A percentile compares a stretch with the other conserved stretches of the same genome.
Evolutionary conservation across 2,329 filamentous ascomycete species (phyloP).

Genomic region (Ceratocystis huliohia): DNA sequence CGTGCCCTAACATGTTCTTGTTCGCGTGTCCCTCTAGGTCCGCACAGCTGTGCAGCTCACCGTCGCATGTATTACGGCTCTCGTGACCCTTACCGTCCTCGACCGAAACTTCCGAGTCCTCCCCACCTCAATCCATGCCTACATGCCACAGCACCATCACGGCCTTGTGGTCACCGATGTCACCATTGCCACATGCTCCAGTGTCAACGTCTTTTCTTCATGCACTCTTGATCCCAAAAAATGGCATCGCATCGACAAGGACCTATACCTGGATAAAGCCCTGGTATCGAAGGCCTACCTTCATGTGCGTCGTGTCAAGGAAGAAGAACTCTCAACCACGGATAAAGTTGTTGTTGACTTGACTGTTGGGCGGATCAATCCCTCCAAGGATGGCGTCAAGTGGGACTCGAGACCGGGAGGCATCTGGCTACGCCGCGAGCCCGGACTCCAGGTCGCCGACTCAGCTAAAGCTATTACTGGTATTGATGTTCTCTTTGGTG

Average conservation of each 20-base stretch:
- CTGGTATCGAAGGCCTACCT: conserved; percentile 70
- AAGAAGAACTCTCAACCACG: conserved; percentile 62
- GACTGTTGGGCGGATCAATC: conserved; percentile 59
- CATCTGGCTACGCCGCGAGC: conserved; percentile 68
- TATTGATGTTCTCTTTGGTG: conserved; percentile 76
- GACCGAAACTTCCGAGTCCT: conserved; percentile 82
- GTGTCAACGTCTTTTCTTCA: conserved; percentile 58
- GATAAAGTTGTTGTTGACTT: conserved; percentile 75
- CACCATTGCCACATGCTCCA: conserved; percentile 62
- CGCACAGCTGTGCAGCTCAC: conserved; percentile 65
- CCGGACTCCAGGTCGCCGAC: conserved; percentile 61
- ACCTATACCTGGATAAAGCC: conserved; percentile 64
- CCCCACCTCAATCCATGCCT: conserved; percentile 71
- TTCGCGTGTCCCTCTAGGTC: conserved; percentile 31
- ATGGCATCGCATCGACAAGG: conserved; percentile 83
- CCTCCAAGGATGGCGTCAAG: conserved; percentile 36
- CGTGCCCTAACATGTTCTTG: neutral
- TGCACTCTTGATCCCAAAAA: conserved; percentile 58
- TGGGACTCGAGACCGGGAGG: conserved; percentile 72
- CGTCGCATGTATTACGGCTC: conserved; percentile 49
- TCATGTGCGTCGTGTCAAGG: conserved; percentile 69
- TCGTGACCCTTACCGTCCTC: conserved; percentile 66
- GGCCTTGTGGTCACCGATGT: conserved; percentile 79
- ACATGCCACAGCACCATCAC: conserved; percentile 73
- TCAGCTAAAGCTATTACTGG: conserved; percentile 63